Conservation (phyloP, 306 rosid genomes). For the Citrullus amarus region DNA sequence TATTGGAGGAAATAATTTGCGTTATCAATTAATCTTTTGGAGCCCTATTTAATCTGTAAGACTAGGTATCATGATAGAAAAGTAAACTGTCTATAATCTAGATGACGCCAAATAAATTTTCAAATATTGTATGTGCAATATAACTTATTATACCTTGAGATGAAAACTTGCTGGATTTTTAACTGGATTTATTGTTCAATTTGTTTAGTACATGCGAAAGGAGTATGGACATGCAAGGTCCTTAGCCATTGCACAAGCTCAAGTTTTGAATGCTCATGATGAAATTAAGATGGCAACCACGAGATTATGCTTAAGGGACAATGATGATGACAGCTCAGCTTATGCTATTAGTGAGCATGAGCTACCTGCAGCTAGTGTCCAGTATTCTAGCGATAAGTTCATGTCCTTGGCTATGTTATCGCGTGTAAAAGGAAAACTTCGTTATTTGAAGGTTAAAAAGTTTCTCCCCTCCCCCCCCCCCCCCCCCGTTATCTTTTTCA, state of each 20-base stretch:
- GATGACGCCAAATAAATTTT: neutral
- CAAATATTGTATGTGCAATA: neutral
- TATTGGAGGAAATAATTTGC: neutral
- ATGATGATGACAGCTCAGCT: conserved; percentile 59
- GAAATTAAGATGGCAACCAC: conserved; percentile 90
- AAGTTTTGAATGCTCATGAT: conserved; percentile 80
- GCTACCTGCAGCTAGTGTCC: conserved; percentile 49
- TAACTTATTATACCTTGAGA: neutral
- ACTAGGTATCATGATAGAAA: neutral
- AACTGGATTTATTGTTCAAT: conserved; percentile 14
- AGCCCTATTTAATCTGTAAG: neutral
- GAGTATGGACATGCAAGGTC: conserved; percentile 87
- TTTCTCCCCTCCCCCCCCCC: neutral
- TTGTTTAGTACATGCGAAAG: conserved; percentile 74
- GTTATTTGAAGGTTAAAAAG: conserved; percentile 61
- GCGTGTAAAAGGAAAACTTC: conserved; percentile 77
- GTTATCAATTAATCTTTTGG: neutral
- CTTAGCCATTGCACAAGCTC: conserved; percentile 86
- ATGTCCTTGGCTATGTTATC: conserved; percentile 48
- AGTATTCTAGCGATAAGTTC: conserved; percentile 69
- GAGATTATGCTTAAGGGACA: conserved; percentile 46
- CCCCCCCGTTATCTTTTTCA: neutral
- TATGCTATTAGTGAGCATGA: conserved; percentile 64
- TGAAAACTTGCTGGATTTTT: neutral
- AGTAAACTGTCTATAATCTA: neutral